These are phyloP conservation scores for Carnegiea gigantea DNA, from an alignment of 179 eudicot genomes.

Conservation along the genomic window DNA sequence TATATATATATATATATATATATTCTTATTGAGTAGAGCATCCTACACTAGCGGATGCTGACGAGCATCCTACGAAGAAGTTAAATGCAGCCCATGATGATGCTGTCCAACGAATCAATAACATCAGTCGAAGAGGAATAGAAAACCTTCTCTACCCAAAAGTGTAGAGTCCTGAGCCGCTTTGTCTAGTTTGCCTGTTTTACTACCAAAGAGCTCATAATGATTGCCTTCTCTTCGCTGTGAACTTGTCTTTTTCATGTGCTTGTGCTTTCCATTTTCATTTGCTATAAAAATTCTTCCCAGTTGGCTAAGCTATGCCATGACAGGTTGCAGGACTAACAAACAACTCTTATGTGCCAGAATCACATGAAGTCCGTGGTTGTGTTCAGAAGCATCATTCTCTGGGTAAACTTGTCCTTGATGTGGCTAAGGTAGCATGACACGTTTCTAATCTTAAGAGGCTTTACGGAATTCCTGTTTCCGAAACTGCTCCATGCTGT, in stretches of 20 bases:
- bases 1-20: too few species aligned
- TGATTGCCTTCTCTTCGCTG: neutral
- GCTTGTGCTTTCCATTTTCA: neutral
- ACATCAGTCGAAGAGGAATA: neutral
- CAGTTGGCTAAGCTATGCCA: conserved; percentile 16
- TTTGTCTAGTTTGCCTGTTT: neutral
- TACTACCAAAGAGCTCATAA: neutral
- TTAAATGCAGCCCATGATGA: too few species aligned
- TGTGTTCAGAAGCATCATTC: conserved; percentile 56
- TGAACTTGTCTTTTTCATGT: neutral
- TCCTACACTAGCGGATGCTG: neutral
- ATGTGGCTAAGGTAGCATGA: conserved; percentile 66
- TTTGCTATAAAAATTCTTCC: conserved; percentile 5
- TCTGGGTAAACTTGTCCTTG: conserved; percentile 67
- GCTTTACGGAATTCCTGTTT: conserved; percentile 8
- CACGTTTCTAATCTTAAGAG: neutral
- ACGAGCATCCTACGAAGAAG: too few species aligned
- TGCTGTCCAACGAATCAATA: too few species aligned
- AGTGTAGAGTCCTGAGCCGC: neutral
- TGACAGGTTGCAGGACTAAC: conserved; percentile 75
- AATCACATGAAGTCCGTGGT: conserved; percentile 66
- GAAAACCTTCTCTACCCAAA: neutral
- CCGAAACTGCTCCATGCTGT: neutral
- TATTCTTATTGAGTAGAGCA: too few species aligned
- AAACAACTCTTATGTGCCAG: conserved; percentile 58